Conservation (phyloP, 345 rosid species). For the Populus nigra region DNA sequence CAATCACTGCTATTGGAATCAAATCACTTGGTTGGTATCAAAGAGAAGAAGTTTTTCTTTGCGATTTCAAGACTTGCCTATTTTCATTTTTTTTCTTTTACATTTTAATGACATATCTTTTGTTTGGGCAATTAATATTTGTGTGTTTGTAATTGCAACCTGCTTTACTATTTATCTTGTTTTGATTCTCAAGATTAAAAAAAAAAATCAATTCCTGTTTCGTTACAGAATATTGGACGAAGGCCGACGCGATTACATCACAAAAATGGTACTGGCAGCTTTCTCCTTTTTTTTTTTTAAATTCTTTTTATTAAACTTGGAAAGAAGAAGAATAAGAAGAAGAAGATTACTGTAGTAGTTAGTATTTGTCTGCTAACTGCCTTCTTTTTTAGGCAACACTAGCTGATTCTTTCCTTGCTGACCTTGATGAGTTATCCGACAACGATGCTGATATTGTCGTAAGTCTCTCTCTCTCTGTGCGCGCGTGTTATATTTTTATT, state of each 20-base stretch:
- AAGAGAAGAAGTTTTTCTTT: neutral
- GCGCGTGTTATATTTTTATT: neutral
- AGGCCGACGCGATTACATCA: neutral
- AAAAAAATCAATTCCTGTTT: neutral
- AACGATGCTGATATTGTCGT: constrained; percentile 69
- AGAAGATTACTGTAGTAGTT: neutral
- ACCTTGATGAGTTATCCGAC: constrained; percentile 92
- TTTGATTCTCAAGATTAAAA: neutral
- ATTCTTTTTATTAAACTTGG: neutral
- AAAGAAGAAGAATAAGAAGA: neutral
- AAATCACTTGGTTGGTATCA: neutral
- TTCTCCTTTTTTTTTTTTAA: neutral
- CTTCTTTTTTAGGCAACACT: constrained; percentile 64
- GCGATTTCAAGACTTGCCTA: neutral
- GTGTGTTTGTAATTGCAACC: neutral
- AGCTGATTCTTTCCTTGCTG: constrained; percentile 90
- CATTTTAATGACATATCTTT: neutral
- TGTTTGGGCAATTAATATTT: neutral
- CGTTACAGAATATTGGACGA: neutral
- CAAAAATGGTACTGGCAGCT: neutral
- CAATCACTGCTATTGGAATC: neutral
- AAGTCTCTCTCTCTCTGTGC: constrained; percentile 20
- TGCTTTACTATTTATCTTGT: neutral
- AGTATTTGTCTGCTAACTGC: neutral
- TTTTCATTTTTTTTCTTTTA: neutral